Base-by-base conservation (phyloP, 768 basidiomycete genomes). In the Lyophyllum decastes region DNA sequence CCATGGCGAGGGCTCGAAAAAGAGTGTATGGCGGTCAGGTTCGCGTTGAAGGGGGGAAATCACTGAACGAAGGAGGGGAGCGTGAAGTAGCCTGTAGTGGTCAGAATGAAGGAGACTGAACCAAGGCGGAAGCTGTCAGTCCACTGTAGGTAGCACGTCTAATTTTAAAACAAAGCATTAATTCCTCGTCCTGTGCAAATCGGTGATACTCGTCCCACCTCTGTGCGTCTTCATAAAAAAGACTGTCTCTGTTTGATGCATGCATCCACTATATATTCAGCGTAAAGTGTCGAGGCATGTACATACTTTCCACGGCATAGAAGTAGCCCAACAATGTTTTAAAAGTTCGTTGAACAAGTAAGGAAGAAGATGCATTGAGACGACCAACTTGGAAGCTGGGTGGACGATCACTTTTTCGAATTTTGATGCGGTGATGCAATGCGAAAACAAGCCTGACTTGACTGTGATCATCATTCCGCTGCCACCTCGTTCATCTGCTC, bases 111-210 rank as follows among this genome's bases (percentile, higher is more conserved):
- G 44, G 40, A 54, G 51, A 33, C 43, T 57, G 48, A 55, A 58
- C 21, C 47, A 60, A 58, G 47, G 41, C 34, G 45, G 55, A 64
- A 61, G 58, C 44, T 38, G 50, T 47, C 48, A 38, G 47, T 16
- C 12, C 26, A 52, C 52, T 46, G 44, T 30, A 48, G 10, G 9
- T 6, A 52, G 51, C 40, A 44, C 38, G 22, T 52, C 40, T 44
- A 41, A 24, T 52, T 52, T 43, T n/a, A 41, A 24, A 17, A 21
- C 26, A 40, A 35, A 30, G 16, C 2, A n/a, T 19, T 7, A 27
- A 26, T 27, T 48, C 46, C 11, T 47, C n/a, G 40, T 41, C 40
- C 40, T 19, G 40, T 16, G 16, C 14, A 11, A 16, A 4, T 38
- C 35, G 14, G 35, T 30, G 30, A n/a, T n/a, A n/a, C n/a, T n/a